Conservation (phyloP, 805 yeast species). For the Saccharomycopsis fibuligera region DNA sequence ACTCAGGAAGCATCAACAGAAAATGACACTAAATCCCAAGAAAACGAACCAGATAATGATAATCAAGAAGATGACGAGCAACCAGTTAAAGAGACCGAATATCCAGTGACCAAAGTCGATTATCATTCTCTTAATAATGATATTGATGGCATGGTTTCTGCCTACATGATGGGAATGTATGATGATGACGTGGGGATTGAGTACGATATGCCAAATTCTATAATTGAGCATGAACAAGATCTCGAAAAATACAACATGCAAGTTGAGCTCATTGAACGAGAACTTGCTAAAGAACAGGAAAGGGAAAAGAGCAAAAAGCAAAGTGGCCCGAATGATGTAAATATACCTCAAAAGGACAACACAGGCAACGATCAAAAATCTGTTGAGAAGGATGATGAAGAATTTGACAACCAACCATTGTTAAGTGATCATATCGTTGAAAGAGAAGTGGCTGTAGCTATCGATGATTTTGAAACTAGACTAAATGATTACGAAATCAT, state of each 20-base stretch:
- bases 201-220: conserved; percentile 36
- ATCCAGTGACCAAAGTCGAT: conserved; percentile 25
- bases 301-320: conserved; percentile 2
- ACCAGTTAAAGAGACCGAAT: not conserved
- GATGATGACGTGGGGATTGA: conserved; percentile 46
- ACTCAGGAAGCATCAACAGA: not conserved
- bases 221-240: conserved; percentile 40
- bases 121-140: conserved; percentile 34
- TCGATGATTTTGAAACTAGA: conserved; percentile 4
- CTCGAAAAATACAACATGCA: conserved; percentile 41
- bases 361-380: conserved; percentile 21
- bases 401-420: conserved; percentile 32
- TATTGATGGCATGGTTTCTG: conserved; percentile 45
- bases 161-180: conserved; percentile 44
- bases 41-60: not conserved
- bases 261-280: conserved; percentile 31
- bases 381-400: conserved; percentile 19
- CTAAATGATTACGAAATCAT: not conserved
- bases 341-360: conserved; percentile 1
- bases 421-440: conserved; percentile 40
- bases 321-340: not conserved
- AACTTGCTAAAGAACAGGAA: conserved; percentile 11
- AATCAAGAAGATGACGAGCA: not conserved
- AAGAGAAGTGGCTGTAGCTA: conserved; percentile 20
- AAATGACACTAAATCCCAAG: not conserved